Evolutionary conservation across 768 basidiomycete genomes (phyloP).

Genomic region (Pholiota conissans): DNA sequence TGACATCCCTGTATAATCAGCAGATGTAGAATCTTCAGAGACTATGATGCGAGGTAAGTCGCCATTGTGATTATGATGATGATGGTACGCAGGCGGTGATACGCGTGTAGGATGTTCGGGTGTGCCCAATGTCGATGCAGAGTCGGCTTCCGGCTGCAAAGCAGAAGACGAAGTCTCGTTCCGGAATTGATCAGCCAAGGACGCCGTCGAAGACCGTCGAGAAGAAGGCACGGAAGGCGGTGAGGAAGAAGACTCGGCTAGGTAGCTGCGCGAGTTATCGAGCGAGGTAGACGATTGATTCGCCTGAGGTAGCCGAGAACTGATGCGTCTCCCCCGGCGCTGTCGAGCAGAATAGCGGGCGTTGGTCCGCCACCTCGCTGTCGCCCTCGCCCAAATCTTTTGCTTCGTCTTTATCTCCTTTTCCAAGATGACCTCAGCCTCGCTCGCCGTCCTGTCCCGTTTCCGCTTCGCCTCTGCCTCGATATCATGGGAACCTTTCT

Average conservation of each 20-base stretch:
- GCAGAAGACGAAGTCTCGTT: conserved; percentile 7
- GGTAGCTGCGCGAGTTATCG: conserved; percentile 19
- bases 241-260: conserved; percentile 11
- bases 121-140: conserved; percentile 13
- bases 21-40: conserved; percentile 14
- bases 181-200: conserved; percentile 12
- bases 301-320: conserved; percentile 23
- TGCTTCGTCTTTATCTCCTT: conserved; percentile 51
- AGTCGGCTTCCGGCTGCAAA: conserved; percentile 15
- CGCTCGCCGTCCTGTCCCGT: conserved; percentile 15
- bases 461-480: conserved; percentile 46
- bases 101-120: conserved; percentile 3
- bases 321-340: conserved; percentile 46
- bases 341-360: conserved; percentile 61
- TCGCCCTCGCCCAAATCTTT: conserved; percentile 64
- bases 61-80: too few species aligned
- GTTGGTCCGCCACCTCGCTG: conserved; percentile 68
- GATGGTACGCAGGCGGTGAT: conserved; percentile 41
- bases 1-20: conserved; percentile 10
- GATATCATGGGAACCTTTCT: conserved; percentile 41
- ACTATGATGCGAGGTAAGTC: conserved; percentile 15
- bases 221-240: conserved; percentile 27
- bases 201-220: conserved; percentile 28
- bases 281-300: conserved; percentile 26
- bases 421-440: conserved; percentile 34